Evolutionary conservation across 768 basidiomycete species (phyloP).

Genomic region (Boletus subcaerulescens): DNA sequence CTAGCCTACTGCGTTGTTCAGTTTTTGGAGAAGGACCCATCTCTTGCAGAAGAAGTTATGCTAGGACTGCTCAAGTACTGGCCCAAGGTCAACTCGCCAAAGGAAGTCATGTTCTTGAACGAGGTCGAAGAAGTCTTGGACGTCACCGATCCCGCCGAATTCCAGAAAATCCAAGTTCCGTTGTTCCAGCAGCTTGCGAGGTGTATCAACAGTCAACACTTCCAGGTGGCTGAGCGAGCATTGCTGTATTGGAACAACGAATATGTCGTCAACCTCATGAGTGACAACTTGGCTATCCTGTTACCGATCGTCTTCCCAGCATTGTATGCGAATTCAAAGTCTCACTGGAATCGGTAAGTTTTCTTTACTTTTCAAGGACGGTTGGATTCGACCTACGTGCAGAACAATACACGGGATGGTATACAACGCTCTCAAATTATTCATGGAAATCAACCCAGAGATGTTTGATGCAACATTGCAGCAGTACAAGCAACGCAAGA

Average conservation of each 20-base stretch:
- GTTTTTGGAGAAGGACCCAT: slow-evolving; percentile 94
- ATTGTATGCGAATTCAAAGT: slow-evolving; percentile 91
- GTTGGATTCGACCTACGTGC: slow-evolving; percentile 10
- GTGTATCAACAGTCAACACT: slow-evolving; percentile 99
- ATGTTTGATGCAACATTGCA: slow-evolving; percentile 92
- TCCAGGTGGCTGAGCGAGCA: slow-evolving; percentile 98
- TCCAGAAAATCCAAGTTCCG: slow-evolving; percentile 90
- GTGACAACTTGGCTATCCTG: slow-evolving; percentile 85
- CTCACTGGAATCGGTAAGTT: slow-evolving; percentile 96
- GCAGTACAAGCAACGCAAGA: slow-evolving; percentile 85
- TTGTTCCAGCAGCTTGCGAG: slow-evolving; percentile 92
- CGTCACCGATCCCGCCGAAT: slow-evolving; percentile 95
- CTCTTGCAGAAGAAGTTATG: slow-evolving; percentile 93
- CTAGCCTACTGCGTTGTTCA: slow-evolving; percentile 99
- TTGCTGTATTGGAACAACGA: slow-evolving; percentile 99
- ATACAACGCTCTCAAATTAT: slow-evolving; percentile 95
- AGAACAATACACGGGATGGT: slow-evolving; percentile 99
- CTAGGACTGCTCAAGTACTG: slow-evolving; percentile 94
- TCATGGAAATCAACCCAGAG: slow-evolving; percentile 99
- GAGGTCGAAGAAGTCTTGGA: slow-evolving; percentile 99
- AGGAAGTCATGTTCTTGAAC: slow-evolving; percentile 99
- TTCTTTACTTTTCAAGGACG: not conserved
- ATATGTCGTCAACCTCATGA: slow-evolving; percentile 99
- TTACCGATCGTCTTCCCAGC: slow-evolving; percentile 97
- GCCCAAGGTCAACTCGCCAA: slow-evolving; percentile 99